Percentiles rank a stretch among this genome's conserved stretches.
Conservation (phyloP, 164 flowering plant species). For the Berberis thunbergii region DNA sequence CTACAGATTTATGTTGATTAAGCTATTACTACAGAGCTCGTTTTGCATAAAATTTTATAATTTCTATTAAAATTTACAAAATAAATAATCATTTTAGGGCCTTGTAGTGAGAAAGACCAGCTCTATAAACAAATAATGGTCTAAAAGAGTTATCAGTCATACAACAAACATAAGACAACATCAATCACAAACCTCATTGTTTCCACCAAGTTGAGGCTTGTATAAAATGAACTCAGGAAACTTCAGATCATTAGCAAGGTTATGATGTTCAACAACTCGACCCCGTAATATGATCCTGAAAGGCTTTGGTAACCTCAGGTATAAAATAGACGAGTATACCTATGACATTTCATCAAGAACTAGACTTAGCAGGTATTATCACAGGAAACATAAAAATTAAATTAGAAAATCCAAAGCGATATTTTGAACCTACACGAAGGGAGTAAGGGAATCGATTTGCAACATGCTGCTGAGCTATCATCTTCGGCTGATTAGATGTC, state of each 20-base stretch:
- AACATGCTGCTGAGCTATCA: slow-evolving; percentile 52
- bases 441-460: slow-evolving; percentile 60
- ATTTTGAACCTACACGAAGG: slow-evolving; percentile 58
- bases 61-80: no score
- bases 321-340: slow-evolving; percentile 82
- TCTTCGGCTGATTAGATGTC: slow-evolving; percentile 14
- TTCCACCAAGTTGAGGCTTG: slow-evolving; percentile 60
- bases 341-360: slow-evolving; percentile 17
- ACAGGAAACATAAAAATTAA: not conserved
- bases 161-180: not conserved
- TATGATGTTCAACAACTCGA: slow-evolving; percentile 56
- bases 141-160: not conserved
- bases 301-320: slow-evolving; percentile 54
- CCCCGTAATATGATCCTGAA: slow-evolving; percentile 75
- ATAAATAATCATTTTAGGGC: no score
- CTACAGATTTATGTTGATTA: no score
- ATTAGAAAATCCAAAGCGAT: not conserved
- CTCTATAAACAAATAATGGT: no score
- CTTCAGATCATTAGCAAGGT: slow-evolving; percentile 70
- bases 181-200: slow-evolving; percentile 43
- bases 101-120: no score
- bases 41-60: no score
- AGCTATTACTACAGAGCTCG: no score
- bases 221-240: slow-evolving; percentile 62
- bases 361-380: slow-evolving; percentile 21